Percentiles rank a stretch among this genome's conserved stretches.
phyloP scores from a whole-genome alignment of 768 basidiomycete species.

The Russula virescens region DNA sequence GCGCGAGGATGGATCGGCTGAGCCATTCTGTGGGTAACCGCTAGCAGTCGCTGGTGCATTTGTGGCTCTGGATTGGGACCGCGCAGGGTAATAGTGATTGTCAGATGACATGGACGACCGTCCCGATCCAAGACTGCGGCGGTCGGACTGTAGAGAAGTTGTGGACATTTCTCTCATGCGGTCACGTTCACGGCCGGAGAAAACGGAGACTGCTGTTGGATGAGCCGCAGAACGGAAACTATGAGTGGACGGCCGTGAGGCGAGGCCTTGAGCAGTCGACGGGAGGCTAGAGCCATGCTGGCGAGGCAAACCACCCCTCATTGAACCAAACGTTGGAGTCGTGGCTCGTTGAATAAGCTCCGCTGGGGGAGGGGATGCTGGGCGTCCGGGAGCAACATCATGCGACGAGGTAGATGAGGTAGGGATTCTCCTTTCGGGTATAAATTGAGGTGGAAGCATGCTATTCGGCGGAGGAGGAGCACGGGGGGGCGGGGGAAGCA shows the following conservation, averaged over 20 bases:
- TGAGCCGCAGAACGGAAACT: conserved; percentile 76
- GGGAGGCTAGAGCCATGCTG: conserved; percentile 75
- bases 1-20: conserved; percentile 20
- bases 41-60: conserved; percentile 42
- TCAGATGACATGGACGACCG: conserved; percentile 83
- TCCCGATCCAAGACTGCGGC: conserved; percentile 60
- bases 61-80: conserved; percentile 31
- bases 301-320: conserved; percentile 49
- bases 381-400: conserved; percentile 74
- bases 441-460: conserved; percentile 67
- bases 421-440: conserved; percentile 60
- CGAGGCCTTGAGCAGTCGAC: conserved; percentile 57
- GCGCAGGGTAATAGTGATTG: conserved; percentile 46
- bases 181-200: conserved; percentile 37
- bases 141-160: conserved; percentile 65
- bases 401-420: conserved; percentile 41
- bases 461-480: conserved; percentile 64
- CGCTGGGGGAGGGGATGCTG: conserved; percentile 86
- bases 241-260: conserved; percentile 69
- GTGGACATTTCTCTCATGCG: conserved; percentile 56
- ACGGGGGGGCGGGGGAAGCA: conserved; percentile 70
- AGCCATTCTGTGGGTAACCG: conserved; percentile 29
- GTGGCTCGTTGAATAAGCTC: conserved; percentile 92
- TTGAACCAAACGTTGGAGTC: conserved; percentile 70
- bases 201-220: conserved; percentile 41